Conservation (phyloP, 306 rosid genomes). For the Medicago ruthenica region DNA sequence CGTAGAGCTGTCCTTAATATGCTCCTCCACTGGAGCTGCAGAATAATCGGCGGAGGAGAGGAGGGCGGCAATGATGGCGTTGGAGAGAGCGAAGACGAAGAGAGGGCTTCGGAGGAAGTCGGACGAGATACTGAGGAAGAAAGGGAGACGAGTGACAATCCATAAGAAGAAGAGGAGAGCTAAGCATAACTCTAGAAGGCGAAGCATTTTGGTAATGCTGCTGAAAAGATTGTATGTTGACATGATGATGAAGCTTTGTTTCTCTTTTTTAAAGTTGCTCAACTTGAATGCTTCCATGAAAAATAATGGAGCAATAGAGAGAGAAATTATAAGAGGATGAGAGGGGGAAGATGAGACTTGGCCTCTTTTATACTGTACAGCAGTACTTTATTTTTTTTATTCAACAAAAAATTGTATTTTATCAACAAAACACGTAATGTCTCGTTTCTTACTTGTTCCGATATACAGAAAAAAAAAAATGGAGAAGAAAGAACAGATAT, state of each 20-base stretch:
- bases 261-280: constrained; percentile 40
- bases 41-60: constrained; percentile 2
- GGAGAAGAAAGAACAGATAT: too few species aligned
- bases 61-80: constrained; percentile 70
- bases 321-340: constrained; percentile 14
- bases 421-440: too few species aligned
- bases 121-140: constrained; percentile 53
- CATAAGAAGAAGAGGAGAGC: constrained; percentile 56
- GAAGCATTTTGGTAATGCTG: constrained; percentile 55
- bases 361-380: not conserved
- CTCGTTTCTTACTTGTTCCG: too few species aligned
- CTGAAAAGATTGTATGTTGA: constrained; percentile 43
- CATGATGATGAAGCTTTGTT: constrained; percentile 37
- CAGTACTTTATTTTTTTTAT: not conserved
- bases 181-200: constrained; percentile 49
- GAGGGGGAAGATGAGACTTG: not conserved
- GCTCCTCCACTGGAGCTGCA: constrained; percentile 18
- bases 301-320: not conserved
- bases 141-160: constrained; percentile 66
- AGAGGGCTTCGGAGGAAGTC: constrained; percentile 60
- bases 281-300: constrained; percentile 52
- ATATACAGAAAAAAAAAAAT: too few species aligned
- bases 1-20: constrained; percentile 39
- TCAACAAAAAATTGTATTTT: too few species aligned
- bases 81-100: constrained; percentile 71